A percentile compares a stretch with the other conserved stretches of the same genome.
These are phyloP conservation scores for Malassezia globosa DNA, from an alignment of 1,284 basidiomycete species.

Conservation along the genomic window DNA sequence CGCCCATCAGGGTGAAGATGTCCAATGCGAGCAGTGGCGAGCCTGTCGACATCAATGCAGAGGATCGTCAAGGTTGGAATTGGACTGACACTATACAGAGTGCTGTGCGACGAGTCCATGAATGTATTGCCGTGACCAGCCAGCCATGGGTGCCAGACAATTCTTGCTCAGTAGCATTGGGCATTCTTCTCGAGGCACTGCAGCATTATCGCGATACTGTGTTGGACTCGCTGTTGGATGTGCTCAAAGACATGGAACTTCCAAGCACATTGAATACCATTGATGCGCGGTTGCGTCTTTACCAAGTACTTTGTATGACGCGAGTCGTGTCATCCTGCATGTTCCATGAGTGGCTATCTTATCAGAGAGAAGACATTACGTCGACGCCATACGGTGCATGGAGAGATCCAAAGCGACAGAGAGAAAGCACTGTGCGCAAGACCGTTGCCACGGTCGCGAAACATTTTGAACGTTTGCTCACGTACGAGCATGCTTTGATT, in stretches of 20 bases:
- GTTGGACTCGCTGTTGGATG: neutral
- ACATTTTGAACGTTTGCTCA: neutral
- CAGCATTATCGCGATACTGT: neutral
- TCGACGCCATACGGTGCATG: neutral
- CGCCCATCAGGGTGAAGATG: too few species aligned
- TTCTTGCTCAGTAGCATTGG: neutral
- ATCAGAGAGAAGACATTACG: neutral
- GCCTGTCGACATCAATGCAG: too few species aligned
- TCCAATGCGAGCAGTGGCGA: too few species aligned
- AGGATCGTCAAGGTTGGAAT: too few species aligned
- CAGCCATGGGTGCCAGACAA: constrained; percentile 1
- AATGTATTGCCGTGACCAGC: neutral
- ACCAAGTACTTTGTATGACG: neutral
- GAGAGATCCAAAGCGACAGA: constrained; percentile 1
- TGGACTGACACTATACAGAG: neutral
- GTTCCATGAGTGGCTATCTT: neutral
- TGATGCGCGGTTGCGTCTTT: neutral
- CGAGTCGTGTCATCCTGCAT: constrained; percentile 4
- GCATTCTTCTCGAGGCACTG: neutral
- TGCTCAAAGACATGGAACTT: neutral
- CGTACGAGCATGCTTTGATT: neutral
- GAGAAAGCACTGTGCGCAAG: neutral
- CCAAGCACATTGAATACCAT: neutral
- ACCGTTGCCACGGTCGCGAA: neutral
- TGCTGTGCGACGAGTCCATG: neutral